These are phyloP conservation scores for Blastobotrys attinorum DNA, from an alignment of 805 yeast species.

Conservation along the genomic window DNA sequence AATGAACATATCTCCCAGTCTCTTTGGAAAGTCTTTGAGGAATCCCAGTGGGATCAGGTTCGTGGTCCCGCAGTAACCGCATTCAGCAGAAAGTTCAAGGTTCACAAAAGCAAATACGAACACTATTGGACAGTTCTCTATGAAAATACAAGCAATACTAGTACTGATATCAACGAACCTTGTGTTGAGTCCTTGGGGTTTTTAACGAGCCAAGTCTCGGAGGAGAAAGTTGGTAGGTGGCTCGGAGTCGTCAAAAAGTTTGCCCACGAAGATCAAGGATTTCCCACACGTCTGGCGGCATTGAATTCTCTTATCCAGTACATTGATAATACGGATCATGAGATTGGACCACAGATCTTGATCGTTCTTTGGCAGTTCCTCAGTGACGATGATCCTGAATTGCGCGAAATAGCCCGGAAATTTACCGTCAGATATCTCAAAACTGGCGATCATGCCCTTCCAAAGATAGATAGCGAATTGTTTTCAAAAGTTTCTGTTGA, in stretches of 20 bases:
- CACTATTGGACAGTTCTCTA: slow-evolving; percentile 27
- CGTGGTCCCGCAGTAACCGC: slow-evolving; percentile 21
- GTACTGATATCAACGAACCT: slow-evolving; percentile 42
- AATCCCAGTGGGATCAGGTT: slow-evolving; percentile 19
- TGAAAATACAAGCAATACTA: slow-evolving; percentile 24
- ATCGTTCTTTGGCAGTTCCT: slow-evolving; percentile 16
- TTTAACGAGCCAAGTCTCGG: slow-evolving; percentile 24
- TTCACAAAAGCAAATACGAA: slow-evolving; percentile 17
- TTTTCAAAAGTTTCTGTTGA: slow-evolving; percentile 3
- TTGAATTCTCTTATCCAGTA: slow-evolving; percentile 36
- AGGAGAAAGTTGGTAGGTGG: slow-evolving; percentile 23
- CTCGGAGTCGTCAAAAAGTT: slow-evolving; percentile 23
- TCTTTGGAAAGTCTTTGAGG: slow-evolving; percentile 17
- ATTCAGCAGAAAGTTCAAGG: slow-evolving; percentile 10
- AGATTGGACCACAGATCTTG: slow-evolving; percentile 4
- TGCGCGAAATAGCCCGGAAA: slow-evolving; percentile 42
- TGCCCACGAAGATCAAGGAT: slow-evolving; percentile 39
- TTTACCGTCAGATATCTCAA: slow-evolving; percentile 32
- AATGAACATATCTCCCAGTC: not conserved
- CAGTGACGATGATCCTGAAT: slow-evolving; percentile 59
- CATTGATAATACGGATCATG: slow-evolving; percentile 10
- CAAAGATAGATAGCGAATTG: slow-evolving; percentile 25
- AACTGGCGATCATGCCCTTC: slow-evolving; percentile 26
- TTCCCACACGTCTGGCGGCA: slow-evolving; percentile 39
- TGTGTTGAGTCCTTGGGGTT: slow-evolving; percentile 48